Conservation (phyloP, 148 eudicot genomes). For the Oxyria digyna region DNA sequence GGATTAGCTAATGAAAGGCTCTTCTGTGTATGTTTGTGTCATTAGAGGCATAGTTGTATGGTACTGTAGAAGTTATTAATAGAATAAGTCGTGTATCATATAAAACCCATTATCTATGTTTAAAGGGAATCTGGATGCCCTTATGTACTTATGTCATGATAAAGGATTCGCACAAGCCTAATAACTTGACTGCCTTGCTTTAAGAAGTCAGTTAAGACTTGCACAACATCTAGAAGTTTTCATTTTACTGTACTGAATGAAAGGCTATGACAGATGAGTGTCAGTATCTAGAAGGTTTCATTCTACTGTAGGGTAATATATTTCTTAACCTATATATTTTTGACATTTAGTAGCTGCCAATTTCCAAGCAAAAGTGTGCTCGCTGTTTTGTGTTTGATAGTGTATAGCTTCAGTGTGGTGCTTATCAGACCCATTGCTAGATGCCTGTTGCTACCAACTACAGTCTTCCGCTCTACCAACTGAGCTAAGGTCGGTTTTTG, state of each 20-base stretch:
- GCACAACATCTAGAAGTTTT: not conserved
- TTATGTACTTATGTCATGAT: not conserved
- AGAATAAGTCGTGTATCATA: not conserved
- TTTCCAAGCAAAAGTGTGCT: not conserved
- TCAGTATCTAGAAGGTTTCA: not conserved
- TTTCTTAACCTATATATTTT: not conserved
- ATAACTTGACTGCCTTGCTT: not conserved
- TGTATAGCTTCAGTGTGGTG: not conserved
- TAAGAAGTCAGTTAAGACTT: not conserved
- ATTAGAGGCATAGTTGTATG: not conserved
- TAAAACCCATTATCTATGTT: not conserved
- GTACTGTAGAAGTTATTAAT: not conserved
- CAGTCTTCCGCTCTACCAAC: constrained; percentile 6
- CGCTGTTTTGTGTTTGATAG: not conserved
- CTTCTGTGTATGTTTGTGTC: not conserved
- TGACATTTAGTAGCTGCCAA: not conserved
- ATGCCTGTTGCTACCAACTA: not conserved
- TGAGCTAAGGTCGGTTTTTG: constrained; percentile 7
- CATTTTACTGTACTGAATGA: not conserved
- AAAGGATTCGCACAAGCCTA: not conserved
- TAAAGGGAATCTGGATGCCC: not conserved
- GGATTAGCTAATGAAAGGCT: not conserved
- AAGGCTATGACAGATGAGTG: no score
- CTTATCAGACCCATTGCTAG: not conserved
- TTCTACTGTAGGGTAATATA: not conserved